A percentile compares a stretch with the other conserved stretches of the same genome.
phyloP scores from a whole-genome alignment of 1,284 basidiomycete genomes.

The Lentinula novae-zelandiae region DNA sequence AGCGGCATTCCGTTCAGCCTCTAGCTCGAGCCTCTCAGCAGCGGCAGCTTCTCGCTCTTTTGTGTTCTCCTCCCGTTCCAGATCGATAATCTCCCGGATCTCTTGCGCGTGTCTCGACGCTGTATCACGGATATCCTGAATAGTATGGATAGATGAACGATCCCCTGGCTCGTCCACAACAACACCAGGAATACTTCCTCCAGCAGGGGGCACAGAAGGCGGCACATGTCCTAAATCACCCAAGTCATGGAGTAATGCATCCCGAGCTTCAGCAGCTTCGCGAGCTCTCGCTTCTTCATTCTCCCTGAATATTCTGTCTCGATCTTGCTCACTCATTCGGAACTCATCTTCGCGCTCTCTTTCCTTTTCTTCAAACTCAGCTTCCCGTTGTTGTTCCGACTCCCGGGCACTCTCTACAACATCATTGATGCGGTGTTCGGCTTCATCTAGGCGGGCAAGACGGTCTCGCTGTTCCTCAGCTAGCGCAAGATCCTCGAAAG shows the following conservation, averaged over 20 bases:
- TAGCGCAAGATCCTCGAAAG: slow-evolving; percentile 33
- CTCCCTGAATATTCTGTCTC: slow-evolving; percentile 57
- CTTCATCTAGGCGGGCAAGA: slow-evolving; percentile 50
- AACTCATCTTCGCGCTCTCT: slow-evolving; percentile 59
- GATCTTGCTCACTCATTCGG: slow-evolving; percentile 57
- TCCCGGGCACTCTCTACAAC: slow-evolving; percentile 45
- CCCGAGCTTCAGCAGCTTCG: slow-evolving; percentile 47
- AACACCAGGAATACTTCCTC: neutral
- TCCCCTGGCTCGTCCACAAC: slow-evolving; percentile 2
- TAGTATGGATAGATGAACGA: slow-evolving; percentile 7
- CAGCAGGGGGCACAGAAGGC: slow-evolving; percentile 8
- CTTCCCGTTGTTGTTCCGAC: slow-evolving; percentile 58
- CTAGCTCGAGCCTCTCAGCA: slow-evolving; percentile 47
- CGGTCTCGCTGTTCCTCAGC: slow-evolving; percentile 51
- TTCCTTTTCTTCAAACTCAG: slow-evolving; percentile 58
- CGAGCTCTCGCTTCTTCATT: slow-evolving; percentile 53
- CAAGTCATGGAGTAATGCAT: slow-evolving; percentile 46
- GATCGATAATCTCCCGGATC: slow-evolving; percentile 51
- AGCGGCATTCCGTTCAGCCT: slow-evolving; percentile 44
- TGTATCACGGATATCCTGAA: slow-evolving; percentile 35
- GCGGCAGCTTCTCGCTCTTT: slow-evolving; percentile 49
- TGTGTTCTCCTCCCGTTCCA: slow-evolving; percentile 56
- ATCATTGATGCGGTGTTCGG: slow-evolving; percentile 45
- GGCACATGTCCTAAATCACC: slow-evolving; percentile 33
- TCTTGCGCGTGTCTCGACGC: slow-evolving; percentile 52